These are phyloP conservation scores for Somion occarium DNA, from an alignment of 1,284 basidiomycete genomes.

Conservation along the genomic window DNA sequence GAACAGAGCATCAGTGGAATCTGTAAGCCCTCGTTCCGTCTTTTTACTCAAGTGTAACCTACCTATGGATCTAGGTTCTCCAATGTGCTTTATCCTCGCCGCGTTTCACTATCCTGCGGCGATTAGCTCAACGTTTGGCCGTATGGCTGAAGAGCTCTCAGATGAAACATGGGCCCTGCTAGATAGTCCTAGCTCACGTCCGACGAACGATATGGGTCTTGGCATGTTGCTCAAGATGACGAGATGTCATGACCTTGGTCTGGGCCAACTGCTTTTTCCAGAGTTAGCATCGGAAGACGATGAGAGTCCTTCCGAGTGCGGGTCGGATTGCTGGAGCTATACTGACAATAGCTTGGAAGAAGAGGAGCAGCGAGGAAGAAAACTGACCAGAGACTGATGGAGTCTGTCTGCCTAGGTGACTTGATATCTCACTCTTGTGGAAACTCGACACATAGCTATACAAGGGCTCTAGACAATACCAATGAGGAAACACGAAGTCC, in stretches of 20 bases:
- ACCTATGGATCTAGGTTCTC: slow-evolving; percentile 47
- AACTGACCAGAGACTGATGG: neutral
- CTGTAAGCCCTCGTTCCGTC: slow-evolving; percentile 42
- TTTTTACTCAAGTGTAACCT: slow-evolving; percentile 1
- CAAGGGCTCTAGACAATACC: too few species aligned
- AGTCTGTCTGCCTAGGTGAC: too few species aligned
- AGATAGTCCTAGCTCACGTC: slow-evolving; percentile 34
- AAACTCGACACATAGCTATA: too few species aligned
- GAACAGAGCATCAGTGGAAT: slow-evolving; percentile 74
- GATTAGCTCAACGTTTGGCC: slow-evolving; percentile 67
- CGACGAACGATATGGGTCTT: slow-evolving; percentile 42
- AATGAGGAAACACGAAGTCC: too few species aligned
- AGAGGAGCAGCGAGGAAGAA: neutral
- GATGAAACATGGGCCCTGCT: slow-evolving; percentile 59
- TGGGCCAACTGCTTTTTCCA: slow-evolving; percentile 64
- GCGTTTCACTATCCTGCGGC: slow-evolving; percentile 59
- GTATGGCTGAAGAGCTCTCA: slow-evolving; percentile 61
- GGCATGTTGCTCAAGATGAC: slow-evolving; percentile 75
- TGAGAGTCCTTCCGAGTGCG: neutral
- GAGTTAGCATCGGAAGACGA: slow-evolving; percentile 20
- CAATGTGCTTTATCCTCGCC: slow-evolving; percentile 70
- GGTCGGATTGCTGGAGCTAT: neutral
- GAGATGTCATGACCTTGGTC: slow-evolving; percentile 63
- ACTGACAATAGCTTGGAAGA: neutral
- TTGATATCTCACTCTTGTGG: too few species aligned